These are phyloP conservation scores for Blastosporella zonata DNA, from an alignment of 1,284 basidiomycete species.

Conservation along the genomic window DNA sequence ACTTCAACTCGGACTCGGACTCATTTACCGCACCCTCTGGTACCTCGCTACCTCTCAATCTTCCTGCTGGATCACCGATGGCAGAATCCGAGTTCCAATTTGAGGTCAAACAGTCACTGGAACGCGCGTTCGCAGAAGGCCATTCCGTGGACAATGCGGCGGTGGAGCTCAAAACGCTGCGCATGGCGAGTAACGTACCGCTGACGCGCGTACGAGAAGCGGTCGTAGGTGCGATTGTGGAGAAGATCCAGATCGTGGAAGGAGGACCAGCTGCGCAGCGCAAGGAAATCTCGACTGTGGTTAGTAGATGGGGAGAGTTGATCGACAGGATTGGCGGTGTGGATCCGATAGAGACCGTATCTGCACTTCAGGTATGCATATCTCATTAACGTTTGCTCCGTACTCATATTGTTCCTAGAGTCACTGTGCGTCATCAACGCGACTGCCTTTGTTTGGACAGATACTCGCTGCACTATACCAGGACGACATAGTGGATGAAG, in stretches of 20 bases:
- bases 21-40: slow-evolving; percentile 39
- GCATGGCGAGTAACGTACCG: slow-evolving; percentile 91
- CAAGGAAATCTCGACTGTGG: slow-evolving; percentile 54
- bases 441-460: slow-evolving; percentile 68
- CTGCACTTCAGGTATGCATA: slow-evolving; percentile 59
- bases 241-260: slow-evolving; percentile 57
- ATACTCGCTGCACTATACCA: slow-evolving; percentile 76
- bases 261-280: slow-evolving; percentile 54
- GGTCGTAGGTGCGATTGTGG: slow-evolving; percentile 72
- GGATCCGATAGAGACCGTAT: slow-evolving; percentile 71
- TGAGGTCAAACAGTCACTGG: slow-evolving; percentile 80
- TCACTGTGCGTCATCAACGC: slow-evolving; percentile 61
- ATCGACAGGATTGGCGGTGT: slow-evolving; percentile 75
- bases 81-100: slow-evolving; percentile 70
- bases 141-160: slow-evolving; percentile 91
- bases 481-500: slow-evolving; percentile 74
- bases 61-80: slow-evolving; percentile 34
- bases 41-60: slow-evolving; percentile 32
- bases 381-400: not conserved
- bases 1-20: slow-evolving; percentile 31
- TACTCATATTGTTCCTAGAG: slow-evolving; percentile 34
- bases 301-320: slow-evolving; percentile 69
- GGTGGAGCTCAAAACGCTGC: slow-evolving; percentile 90
- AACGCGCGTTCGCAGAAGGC: slow-evolving; percentile 86
- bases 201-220: slow-evolving; percentile 75